A percentile compares a stretch with the other conserved stretches of the same genome.
Conservation (phyloP, 2,329 filamentous ascomycete genomes). For the Botrytis porri region DNA sequence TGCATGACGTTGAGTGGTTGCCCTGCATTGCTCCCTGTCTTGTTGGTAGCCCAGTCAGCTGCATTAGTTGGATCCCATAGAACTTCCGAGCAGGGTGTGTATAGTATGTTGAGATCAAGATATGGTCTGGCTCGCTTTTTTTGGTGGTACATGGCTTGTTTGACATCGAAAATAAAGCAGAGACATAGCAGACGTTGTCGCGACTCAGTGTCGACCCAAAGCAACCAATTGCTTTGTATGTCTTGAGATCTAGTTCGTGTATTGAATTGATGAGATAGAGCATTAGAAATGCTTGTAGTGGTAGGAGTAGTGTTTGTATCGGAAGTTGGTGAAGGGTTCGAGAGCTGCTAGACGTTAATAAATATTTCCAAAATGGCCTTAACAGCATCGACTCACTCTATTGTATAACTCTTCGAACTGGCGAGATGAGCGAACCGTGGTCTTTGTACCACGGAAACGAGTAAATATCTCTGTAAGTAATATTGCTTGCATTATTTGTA, state of each 20-base stretch:
- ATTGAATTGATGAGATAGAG: not conserved
- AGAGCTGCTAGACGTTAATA: constrained; percentile 8
- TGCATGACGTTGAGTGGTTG: constrained; percentile 26
- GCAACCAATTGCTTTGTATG: constrained; percentile 42
- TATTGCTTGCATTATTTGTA: constrained; percentile 36
- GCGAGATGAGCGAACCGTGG: constrained; percentile 29
- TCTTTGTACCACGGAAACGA: constrained; percentile 35
- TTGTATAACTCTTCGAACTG: constrained; percentile 34
- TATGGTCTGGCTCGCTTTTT: constrained; percentile 20
- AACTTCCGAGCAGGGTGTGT: constrained; percentile 38
- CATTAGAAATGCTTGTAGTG: not conserved
- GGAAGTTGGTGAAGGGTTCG: not conserved
- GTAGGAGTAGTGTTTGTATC: not conserved
- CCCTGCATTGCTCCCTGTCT: constrained; percentile 13
- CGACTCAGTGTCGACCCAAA: constrained; percentile 53
- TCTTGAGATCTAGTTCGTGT: constrained; percentile 17
- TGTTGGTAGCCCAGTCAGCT: constrained; percentile 45
- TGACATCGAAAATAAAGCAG: constrained; percentile 56
- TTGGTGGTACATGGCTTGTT: constrained; percentile 53
- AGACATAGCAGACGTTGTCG: constrained; percentile 53
- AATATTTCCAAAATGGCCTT: not conserved
- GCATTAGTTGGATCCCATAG: constrained; percentile 50
- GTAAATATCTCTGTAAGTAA: constrained; percentile 37
- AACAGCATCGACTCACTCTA: constrained; percentile 29
- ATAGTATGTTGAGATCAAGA: constrained; percentile 23